Evolutionary conservation across 257 asterid species (phyloP).

Genomic region (Ajuga chamaepitys): DNA sequence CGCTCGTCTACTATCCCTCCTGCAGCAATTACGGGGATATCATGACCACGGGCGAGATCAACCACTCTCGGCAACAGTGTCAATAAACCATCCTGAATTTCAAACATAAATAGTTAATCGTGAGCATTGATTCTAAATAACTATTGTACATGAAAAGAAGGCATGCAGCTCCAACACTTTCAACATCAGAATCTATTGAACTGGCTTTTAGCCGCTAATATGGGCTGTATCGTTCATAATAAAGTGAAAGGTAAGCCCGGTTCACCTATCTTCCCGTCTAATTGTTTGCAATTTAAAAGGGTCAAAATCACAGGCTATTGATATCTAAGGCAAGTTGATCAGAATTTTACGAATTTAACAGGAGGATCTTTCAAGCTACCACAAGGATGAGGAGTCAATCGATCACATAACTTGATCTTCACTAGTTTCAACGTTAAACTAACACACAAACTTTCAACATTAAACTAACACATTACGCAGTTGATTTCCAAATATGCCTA

Average conservation of each 20-base stretch:
- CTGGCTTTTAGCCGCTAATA: background rate
- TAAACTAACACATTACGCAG: no score
- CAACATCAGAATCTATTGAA: background rate
- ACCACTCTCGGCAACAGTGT: constrained; percentile 71
- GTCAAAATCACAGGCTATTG: background rate
- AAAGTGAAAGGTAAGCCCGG: background rate
- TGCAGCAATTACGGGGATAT: constrained; percentile 67
- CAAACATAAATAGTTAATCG: background rate
- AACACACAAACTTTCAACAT: background rate
- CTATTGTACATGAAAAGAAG: background rate
- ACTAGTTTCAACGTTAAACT: background rate
- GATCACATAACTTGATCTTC: background rate
- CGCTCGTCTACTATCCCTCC: constrained; percentile 91
- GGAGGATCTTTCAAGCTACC: background rate
- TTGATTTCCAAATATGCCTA: no score
- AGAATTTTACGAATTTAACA: background rate
- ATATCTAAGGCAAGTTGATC: background rate
- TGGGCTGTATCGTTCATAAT: no score
- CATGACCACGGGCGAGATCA: constrained; percentile 46
- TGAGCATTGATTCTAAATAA: background rate
- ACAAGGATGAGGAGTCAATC: background rate
- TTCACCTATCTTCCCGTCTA: background rate
- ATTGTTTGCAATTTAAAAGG: background rate
- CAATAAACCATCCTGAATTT: constrained; percentile 52
- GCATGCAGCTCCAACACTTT: background rate